Base-by-base conservation (phyloP, 257 asterid genomes). In the Solanum lycopersicoides region DNA sequence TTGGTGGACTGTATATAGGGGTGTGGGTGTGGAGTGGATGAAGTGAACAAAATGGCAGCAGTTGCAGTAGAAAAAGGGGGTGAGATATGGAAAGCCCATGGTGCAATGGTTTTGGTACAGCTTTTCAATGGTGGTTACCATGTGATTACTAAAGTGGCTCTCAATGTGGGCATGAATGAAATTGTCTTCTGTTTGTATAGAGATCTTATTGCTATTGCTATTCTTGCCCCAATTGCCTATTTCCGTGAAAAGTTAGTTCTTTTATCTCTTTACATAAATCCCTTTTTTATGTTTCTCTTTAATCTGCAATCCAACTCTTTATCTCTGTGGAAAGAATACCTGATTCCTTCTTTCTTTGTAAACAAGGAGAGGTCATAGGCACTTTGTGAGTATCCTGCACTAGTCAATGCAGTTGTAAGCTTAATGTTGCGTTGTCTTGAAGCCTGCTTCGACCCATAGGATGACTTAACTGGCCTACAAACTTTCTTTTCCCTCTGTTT, bases 91-190 rank as follows among this genome's bases (percentile, higher is more conserved):
- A 91, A 89, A 90, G 99, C 99, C 16, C 99, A 97, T 84, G 47
- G 91, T 90, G 98, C 97, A 73, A 92, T 96, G 99, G 98, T 94
- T 85, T 84, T 91, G 89, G 98, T 97, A 53, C 98, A 95, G 94
- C 88, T 97, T 69, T 87, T 93, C 89, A 72, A 86, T 87, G 98
- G 99, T 88, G 98, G 98, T 2, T 93, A 94, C 91, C 99, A 97
- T 90, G 98, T 97, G 88, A 91, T 97, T 89, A 95, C 99, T 80
- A 97, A 97, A 82, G 93, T 97, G 47, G 99, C 99, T 39, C 99
- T 97, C 86, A 94, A 96, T 87, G 98, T 93, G 80, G 99, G 99
- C 45, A 91, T 95, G 82, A 97, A 93, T 90, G 96, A 97, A 96
- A 91, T 96, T 83, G 99, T 96, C 63, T 97, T 97, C 89, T 96